These are phyloP conservation scores for Chlorella sp. DNA, from an alignment of 139 green algal species.

Conservation along the genomic window DNA sequence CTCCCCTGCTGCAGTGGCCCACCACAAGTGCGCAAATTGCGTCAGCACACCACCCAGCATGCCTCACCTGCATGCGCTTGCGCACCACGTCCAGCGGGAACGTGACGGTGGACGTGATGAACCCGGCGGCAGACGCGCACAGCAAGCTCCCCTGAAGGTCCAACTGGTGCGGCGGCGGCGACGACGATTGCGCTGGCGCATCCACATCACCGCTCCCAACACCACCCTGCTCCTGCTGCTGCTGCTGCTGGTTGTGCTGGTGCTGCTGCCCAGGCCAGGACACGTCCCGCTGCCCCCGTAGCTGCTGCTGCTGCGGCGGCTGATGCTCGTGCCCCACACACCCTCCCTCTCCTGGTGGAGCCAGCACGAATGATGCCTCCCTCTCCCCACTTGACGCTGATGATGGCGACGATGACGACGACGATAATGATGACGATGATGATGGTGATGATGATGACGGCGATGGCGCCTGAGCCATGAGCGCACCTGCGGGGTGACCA, in stretches of 20 bases:
- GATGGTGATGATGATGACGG: too few relatives aligned
- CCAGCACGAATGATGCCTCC: too few relatives aligned
- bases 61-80: slow-evolving; percentile 70
- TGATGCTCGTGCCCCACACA: background rate
- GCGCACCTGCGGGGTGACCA: too few relatives aligned
- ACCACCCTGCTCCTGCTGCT: background rate
- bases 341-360: background rate
- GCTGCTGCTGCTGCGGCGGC: slow-evolving; percentile 9
- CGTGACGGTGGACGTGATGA: slow-evolving; percentile 74
- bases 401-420: too few relatives aligned
- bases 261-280: background rate
- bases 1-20: too few relatives aligned
- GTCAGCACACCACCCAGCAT: background rate
- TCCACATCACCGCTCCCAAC: background rate
- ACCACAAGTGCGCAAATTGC: too few relatives aligned
- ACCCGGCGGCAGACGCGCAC: slow-evolving; percentile 71
- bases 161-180: background rate
- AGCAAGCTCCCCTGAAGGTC: slow-evolving; percentile 45
- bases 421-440: too few relatives aligned
- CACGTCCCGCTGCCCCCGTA: background rate
- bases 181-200: background rate
- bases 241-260: slow-evolving; percentile 9
- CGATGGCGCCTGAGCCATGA: too few relatives aligned
- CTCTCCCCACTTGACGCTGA: too few relatives aligned
- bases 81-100: slow-evolving; percentile 87